phyloP scores from a whole-genome alignment of 192 early-diverging fungal genomes.

The Powellomyces hirtus region DNA sequence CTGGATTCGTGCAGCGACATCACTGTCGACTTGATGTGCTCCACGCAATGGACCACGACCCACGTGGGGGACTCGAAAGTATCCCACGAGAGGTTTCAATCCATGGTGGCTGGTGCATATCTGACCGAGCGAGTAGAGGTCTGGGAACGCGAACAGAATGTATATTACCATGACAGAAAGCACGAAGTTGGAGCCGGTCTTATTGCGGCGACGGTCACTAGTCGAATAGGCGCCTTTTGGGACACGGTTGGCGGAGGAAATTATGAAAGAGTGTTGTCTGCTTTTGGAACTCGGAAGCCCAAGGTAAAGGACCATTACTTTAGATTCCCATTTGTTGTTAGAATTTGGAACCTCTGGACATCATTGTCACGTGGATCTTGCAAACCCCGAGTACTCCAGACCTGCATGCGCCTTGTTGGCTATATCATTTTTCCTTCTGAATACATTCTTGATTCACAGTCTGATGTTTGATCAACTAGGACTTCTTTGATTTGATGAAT shows the following conservation, averaged over 20 bases:
- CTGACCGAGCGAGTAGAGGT: background rate
- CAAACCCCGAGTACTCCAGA: too few species aligned
- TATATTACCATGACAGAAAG: background rate
- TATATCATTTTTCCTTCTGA: background rate
- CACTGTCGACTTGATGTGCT: background rate
- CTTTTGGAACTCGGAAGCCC: conserved; percentile 5
- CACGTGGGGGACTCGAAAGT: background rate
- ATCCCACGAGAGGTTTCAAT: conserved; percentile 10
- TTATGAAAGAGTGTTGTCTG: conserved; percentile 4
- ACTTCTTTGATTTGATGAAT: conserved; percentile 16
- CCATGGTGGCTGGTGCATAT: background rate
- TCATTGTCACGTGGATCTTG: too few species aligned
- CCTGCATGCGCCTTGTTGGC: too few species aligned
- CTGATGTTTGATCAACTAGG: background rate
- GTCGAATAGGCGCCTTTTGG: conserved; percentile 14
- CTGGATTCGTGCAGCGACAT: conserved; percentile 5
- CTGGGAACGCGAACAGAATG: conserved; percentile 1
- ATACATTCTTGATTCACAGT: background rate
- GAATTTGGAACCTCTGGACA: too few species aligned
- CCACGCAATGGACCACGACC: background rate
- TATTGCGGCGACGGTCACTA: background rate
- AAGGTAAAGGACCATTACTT: conserved; percentile 24
- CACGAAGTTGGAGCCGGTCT: too few species aligned
- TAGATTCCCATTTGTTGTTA: too few species aligned
- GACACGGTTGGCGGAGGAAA: conserved; percentile 11